These are phyloP conservation scores for Nakaseomyces sp. DNA, from an alignment of 1,139 yeast species.

Conservation along the genomic window DNA sequence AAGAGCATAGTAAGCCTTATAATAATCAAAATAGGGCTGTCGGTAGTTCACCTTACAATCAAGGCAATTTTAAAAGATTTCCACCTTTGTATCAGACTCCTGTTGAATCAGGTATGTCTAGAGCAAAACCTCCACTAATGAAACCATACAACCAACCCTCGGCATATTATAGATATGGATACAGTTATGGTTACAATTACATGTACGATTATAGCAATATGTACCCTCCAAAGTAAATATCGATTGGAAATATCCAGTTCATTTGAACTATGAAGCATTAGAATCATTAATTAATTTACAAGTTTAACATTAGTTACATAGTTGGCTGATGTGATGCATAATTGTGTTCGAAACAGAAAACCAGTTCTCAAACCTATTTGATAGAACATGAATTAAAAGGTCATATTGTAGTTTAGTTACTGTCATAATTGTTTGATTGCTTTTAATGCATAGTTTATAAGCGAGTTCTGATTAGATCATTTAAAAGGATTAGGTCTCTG, in stretches of 20 bases:
- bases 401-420: too few species aligned
- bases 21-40: neutral
- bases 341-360: too few species aligned
- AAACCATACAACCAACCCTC: slow-evolving; percentile 6
- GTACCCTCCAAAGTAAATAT: neutral
- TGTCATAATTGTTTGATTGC: too few species aligned
- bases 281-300: too few species aligned
- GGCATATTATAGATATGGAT: slow-evolving; percentile 7
- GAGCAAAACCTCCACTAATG: neutral
- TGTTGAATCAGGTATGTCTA: neutral
- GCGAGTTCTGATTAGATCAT: slow-evolving; percentile 23
- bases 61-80: neutral
- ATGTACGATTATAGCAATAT: slow-evolving; percentile 6
- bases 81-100: neutral
- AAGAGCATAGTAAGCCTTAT: neutral
- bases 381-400: too few species aligned
- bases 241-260: slow-evolving; percentile 1
- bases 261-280: too few species aligned
- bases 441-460: too few species aligned
- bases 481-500: slow-evolving; percentile 18
- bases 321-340: too few species aligned
- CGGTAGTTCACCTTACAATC: neutral
- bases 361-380: too few species aligned
- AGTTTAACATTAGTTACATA: too few species aligned
- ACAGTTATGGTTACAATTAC: slow-evolving; percentile 7